phyloP scores from a whole-genome alignment of 176 grass and related monocot genomes.

The Pharus latifolius region DNA sequence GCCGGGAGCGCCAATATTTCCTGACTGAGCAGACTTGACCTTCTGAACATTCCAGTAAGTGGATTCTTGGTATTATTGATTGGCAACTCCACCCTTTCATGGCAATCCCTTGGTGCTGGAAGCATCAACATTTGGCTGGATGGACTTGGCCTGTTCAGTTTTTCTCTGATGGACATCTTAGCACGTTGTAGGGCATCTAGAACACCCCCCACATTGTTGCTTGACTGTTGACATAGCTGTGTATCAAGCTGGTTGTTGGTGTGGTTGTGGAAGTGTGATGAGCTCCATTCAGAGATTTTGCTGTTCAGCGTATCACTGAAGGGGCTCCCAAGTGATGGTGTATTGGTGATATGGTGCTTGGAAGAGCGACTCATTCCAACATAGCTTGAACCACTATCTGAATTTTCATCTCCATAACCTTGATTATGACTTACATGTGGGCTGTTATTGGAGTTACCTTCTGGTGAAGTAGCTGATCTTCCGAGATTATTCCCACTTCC shows the following conservation, averaged over 20 bases:
- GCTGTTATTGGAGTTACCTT: slow-evolving; percentile 11
- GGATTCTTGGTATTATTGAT: slow-evolving; percentile 17
- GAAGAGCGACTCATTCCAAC: slow-evolving; percentile 8
- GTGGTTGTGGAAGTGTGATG: slow-evolving; percentile 40
- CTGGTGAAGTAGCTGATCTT: slow-evolving; percentile 4
- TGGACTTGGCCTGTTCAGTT: slow-evolving; percentile 26
- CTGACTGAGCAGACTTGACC: slow-evolving; percentile 7
- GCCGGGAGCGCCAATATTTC: slow-evolving; percentile 22
- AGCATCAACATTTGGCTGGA: slow-evolving; percentile 25
- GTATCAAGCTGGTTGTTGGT: slow-evolving; percentile 36
- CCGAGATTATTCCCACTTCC: slow-evolving; percentile 9
- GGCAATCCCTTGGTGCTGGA: slow-evolving; percentile 21
- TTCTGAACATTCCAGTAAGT: slow-evolving; percentile 12
- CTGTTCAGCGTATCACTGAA: slow-evolving; percentile 36
- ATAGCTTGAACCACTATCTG: slow-evolving; percentile 37
- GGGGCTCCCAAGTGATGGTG: slow-evolving; percentile 39
- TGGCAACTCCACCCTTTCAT: slow-evolving; percentile 11
- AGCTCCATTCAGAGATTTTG: slow-evolving; percentile 46
- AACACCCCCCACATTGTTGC: slow-evolving; percentile 48
- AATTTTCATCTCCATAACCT: slow-evolving; percentile 23
- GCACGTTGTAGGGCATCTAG: slow-evolving; percentile 70
- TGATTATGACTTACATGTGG: slow-evolving; percentile 1
- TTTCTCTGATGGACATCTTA: slow-evolving; percentile 64
- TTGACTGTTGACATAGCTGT: slow-evolving; percentile 28
- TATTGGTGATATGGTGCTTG: slow-evolving; percentile 1